Evolutionary conservation across 768 basidiomycete genomes (phyloP), one percentile per base, ranked within the genome.

Genomic region (Pleurotus djamor): DNA sequence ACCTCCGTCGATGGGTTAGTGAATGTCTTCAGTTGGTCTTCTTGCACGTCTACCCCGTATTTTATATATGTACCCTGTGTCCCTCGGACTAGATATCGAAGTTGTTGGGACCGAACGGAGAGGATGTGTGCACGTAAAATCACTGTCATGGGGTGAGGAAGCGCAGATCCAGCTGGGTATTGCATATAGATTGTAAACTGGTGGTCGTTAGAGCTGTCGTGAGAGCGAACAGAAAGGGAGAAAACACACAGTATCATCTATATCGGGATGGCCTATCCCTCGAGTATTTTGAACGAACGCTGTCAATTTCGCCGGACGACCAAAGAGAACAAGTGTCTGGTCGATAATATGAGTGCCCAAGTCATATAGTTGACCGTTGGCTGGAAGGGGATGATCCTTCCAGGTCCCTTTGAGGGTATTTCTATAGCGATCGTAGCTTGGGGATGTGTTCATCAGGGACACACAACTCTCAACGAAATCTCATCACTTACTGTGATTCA

Each of bases 331-430:
- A 34, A 94, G 74, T 4, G 83, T 78, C 71, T 94, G 91, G 73
- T 94, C 91, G 63, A 94, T 83, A 32, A 93, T 78, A 69, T 95
- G 92, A 6, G 88, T 74, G 4, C 90, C 92, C 17, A 95, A 79
- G 69, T 95, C 92, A 69, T 86, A 95, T 2, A 86, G 83, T 32
- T 83, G 76, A 4, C 91, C 90, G 48, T 80, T 80, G 16, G 81
- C 85, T 17, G 86, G 84, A 0, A 78, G 74, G 1, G 83, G 76
- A 34, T 80, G 70, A 60, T 94, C 92, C 71, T 94, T 94, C 94
- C 93, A 96, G 0, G 85, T 83, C 10, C 86, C 83, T 64, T 88
- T 88, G 35, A 87, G 69, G 1, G 72, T 76, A 28, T 79, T 78
- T 36, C 89, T 83, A 74, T 84, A 92, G 44, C 92, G 86, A 68